These are phyloP conservation scores for Leccinum imitatum DNA, from an alignment of 768 basidiomycete species.

Conservation along the genomic window DNA sequence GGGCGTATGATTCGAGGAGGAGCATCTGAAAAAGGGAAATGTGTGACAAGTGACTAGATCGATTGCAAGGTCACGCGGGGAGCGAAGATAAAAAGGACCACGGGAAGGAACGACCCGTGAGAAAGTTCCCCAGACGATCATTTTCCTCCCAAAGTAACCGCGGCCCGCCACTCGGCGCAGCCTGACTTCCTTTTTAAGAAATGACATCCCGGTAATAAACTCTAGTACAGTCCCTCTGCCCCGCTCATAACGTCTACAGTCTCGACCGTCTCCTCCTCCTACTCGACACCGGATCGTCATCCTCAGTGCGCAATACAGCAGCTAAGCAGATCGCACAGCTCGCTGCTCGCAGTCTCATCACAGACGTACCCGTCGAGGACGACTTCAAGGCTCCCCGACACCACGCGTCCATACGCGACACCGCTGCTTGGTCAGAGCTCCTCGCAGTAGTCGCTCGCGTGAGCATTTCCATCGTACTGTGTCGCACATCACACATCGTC, in stretches of 20 bases:
- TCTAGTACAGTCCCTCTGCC: neutral
- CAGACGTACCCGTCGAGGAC: slow-evolving; percentile 79
- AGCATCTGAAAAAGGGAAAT: neutral
- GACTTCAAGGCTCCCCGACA: slow-evolving; percentile 63
- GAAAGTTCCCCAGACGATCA: slow-evolving; percentile 53
- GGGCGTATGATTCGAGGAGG: slow-evolving; percentile 12
- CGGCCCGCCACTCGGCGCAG: slow-evolving; percentile 49
- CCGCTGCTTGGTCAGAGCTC: slow-evolving; percentile 85
- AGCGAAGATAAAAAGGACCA: slow-evolving; percentile 65
- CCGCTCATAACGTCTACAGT: slow-evolving; percentile 41
- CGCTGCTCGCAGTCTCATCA: slow-evolving; percentile 80
- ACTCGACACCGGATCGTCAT: slow-evolving; percentile 91
- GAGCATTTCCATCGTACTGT: slow-evolving; percentile 18
- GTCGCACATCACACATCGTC: neutral
- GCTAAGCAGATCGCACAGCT: slow-evolving; percentile 95
- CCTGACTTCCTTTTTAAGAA: slow-evolving; percentile 51
- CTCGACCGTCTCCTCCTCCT: slow-evolving; percentile 96
- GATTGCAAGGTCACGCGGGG: slow-evolving; percentile 41
- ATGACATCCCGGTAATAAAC: slow-evolving; percentile 75
- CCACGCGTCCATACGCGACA: slow-evolving; percentile 58
- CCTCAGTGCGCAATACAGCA: slow-evolving; percentile 89
- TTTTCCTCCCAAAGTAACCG: slow-evolving; percentile 44
- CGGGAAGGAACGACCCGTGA: slow-evolving; percentile 42
- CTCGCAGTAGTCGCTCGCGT: slow-evolving; percentile 90
- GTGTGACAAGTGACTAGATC: slow-evolving; percentile 39